A percentile compares a stretch with the other conserved stretches of the same genome.
Conservation (phyloP, 1,139 yeast species). For the Pichia sp. region DNA sequence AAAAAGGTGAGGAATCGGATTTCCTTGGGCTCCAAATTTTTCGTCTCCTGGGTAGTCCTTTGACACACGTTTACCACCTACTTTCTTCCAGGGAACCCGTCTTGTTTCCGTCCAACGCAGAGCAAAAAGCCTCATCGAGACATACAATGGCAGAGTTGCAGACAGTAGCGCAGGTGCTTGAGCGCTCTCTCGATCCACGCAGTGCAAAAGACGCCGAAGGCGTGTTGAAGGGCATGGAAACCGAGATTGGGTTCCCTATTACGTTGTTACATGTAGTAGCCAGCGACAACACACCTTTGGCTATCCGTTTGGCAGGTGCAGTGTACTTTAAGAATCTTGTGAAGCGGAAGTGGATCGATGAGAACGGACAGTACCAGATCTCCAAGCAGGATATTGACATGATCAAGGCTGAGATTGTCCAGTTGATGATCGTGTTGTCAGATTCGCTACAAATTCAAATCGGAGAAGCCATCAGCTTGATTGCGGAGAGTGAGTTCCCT, state of each 20-base stretch:
- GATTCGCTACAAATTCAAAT: conserved; percentile 74
- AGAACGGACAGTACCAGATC: conserved; percentile 73
- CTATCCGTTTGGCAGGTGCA: conserved; percentile 82
- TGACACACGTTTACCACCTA: not conserved
- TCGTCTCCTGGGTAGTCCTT: not conserved
- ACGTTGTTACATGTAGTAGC: conserved; percentile 77
- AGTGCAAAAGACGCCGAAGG: conserved; percentile 60
- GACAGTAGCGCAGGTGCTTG: conserved; percentile 44
- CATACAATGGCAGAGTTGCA: conserved; percentile 26
- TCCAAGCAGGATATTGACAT: conserved; percentile 57
- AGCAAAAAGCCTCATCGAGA: too few relatives aligned
- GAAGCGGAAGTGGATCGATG: conserved; percentile 83
- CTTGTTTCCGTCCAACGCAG: not conserved
- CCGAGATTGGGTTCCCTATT: conserved; percentile 67
- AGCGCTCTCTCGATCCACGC: conserved; percentile 47
- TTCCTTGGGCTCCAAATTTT: not conserved
- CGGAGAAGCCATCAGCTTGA: conserved; percentile 87
- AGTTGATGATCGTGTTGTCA: conserved; percentile 79
- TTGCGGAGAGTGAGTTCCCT: conserved; percentile 96
- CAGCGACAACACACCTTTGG: conserved; percentile 45
- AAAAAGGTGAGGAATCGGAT: not conserved
- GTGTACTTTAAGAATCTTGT: conserved; percentile 85
- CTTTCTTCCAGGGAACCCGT: too few relatives aligned
- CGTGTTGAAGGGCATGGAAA: conserved; percentile 57
- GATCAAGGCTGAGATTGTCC: conserved; percentile 73